These are phyloP conservation scores for Silene conica DNA, from an alignment of 148 eudicot genomes.

Conservation along the genomic window DNA sequence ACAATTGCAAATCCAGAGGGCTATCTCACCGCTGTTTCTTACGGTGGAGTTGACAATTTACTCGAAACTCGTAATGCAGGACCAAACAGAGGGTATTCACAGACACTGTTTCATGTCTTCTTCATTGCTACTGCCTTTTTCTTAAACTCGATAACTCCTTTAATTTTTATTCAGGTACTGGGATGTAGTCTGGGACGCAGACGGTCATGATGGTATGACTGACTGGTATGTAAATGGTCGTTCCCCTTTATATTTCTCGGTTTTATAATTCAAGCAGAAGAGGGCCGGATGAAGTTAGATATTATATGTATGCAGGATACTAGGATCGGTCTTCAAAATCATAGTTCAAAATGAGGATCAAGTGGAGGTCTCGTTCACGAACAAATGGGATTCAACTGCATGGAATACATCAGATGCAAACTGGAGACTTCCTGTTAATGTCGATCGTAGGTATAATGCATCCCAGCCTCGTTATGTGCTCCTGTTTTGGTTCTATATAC, in stretches of 20 bases:
- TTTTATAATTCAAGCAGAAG: neutral
- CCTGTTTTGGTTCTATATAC: neutral
- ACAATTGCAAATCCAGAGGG: constrained; percentile 45
- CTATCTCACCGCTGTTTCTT: constrained; percentile 32
- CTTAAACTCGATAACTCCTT: neutral
- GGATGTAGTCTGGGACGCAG: constrained; percentile 37
- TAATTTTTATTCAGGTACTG: constrained; percentile 33
- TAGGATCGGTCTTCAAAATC: constrained; percentile 39
- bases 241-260: neutral
- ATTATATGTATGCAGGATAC: constrained; percentile 34
- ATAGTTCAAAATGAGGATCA: constrained; percentile 38
- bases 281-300: neutral
- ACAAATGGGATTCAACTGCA: constrained; percentile 29
- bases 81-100: constrained; percentile 40
- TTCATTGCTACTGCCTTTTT: neutral
- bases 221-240: constrained; percentile 27
- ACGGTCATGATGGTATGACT: constrained; percentile 10
- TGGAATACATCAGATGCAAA: constrained; percentile 24
- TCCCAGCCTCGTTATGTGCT: neutral
- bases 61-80: constrained; percentile 35
- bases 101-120: neutral
- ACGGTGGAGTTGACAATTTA: constrained; percentile 33
- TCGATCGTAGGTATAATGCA: constrained; percentile 41
- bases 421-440: constrained; percentile 41
- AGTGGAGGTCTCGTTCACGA: constrained; percentile 57